A percentile compares a stretch with the other conserved stretches of the same genome.
These are phyloP conservation scores for Rhynchospora breviuscula DNA, from an alignment of 176 grass and related monocot genomes.

Conservation along the genomic window DNA sequence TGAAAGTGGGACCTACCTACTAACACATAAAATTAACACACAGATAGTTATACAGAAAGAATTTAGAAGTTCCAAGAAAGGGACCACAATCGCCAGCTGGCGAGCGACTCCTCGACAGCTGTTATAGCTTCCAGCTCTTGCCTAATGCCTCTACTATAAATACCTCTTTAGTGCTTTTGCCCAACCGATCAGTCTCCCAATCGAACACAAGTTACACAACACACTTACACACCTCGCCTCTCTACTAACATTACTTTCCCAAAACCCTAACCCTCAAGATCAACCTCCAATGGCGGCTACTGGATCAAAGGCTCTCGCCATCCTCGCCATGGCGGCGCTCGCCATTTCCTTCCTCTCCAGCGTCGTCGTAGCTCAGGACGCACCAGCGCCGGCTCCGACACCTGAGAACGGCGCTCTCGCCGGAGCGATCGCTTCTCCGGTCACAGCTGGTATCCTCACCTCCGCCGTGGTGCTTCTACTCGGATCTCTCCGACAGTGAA, in stretches of 20 bases:
- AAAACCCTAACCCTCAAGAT: constrained; percentile 17
- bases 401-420: constrained; percentile 29
- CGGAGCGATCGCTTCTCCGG: constrained; percentile 19
- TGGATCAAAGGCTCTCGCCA: constrained; percentile 33
- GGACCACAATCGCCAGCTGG: constrained; percentile 20
- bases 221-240: constrained; percentile 10
- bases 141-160: constrained; percentile 28
- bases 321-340: constrained; percentile 30
- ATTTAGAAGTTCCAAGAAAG: not conserved
- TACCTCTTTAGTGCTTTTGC: not conserved
- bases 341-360: constrained; percentile 19
- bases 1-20: not conserved
- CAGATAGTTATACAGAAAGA: not conserved
- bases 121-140: not conserved
- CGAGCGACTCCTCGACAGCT: not conserved
- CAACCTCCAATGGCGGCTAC: constrained; percentile 25
- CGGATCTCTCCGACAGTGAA: constrained; percentile 40
- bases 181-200: not conserved
- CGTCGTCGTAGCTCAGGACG: constrained; percentile 25
- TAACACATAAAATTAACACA: too few species aligned
- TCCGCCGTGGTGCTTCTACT: constrained; percentile 47
- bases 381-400: constrained; percentile 41
- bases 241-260: not conserved
- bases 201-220: too few species aligned
- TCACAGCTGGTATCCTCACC: constrained; percentile 34